A percentile compares a stretch with the other conserved stretches of the same genome.
Evolutionary conservation across 2,329 filamentous ascomycete species (phyloP).

Genomic region (Westerdykella aurantiaca): DNA sequence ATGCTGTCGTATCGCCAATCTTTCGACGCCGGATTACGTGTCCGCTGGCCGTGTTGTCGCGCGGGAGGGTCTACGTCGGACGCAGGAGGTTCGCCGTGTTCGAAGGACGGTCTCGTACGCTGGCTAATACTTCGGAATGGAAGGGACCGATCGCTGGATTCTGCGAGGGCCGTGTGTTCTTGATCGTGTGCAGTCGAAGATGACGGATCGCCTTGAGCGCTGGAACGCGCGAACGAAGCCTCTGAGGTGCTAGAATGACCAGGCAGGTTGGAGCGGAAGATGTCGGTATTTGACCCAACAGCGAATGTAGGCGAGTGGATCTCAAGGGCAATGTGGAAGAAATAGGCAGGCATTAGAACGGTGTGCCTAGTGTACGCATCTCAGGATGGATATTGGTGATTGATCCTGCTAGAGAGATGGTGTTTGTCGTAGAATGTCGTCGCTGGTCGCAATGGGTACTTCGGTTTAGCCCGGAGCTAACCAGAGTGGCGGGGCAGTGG

Average conservation of each 20-base stretch:
- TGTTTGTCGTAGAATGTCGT: neutral
- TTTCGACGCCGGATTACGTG: slow-evolving; percentile 33
- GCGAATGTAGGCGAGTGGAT: slow-evolving; percentile 44
- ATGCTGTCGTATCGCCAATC: slow-evolving; percentile 84
- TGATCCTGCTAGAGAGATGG: neutral
- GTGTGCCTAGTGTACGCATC: slow-evolving; percentile 1
- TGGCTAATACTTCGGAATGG: slow-evolving; percentile 30
- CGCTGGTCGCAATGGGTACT: neutral
- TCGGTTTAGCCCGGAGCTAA: too few species aligned
- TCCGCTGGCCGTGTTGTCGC: slow-evolving; percentile 13
- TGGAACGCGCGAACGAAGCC: slow-evolving; percentile 16
- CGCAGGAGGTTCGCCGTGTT: slow-evolving; percentile 33
- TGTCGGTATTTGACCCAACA: slow-evolving; percentile 40
- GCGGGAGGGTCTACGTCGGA: slow-evolving; percentile 35
- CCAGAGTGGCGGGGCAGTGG: neutral
- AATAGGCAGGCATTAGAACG: slow-evolving; percentile 53
- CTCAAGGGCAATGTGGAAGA: slow-evolving; percentile 59
- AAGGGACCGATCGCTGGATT: slow-evolving; percentile 15
- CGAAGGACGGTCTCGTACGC: slow-evolving; percentile 4
- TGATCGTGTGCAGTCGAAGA: slow-evolving; percentile 23
- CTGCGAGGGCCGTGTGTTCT: slow-evolving; percentile 12
- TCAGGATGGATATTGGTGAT: neutral
- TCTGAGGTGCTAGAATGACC: slow-evolving; percentile 36
- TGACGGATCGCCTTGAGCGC: neutral
- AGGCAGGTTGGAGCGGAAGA: slow-evolving; percentile 43